Conservation (phyloP, 805 yeast species). For the Yamadazyma laniorum region DNA sequence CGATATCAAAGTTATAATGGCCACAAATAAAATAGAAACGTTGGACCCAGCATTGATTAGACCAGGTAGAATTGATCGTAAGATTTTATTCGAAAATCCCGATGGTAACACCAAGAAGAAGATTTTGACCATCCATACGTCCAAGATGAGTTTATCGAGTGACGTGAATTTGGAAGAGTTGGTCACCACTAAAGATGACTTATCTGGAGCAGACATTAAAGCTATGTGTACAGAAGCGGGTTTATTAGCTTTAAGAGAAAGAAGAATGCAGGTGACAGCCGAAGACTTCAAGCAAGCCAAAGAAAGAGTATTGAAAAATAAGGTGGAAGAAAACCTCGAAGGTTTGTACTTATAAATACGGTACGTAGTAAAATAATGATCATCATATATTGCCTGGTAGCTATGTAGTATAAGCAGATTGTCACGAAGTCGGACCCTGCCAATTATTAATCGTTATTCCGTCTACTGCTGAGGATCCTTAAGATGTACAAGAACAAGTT, state of each 20-base stretch:
- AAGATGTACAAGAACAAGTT: slow-evolving; percentile 77
- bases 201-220: slow-evolving; percentile 96
- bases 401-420: background rate
- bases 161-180: slow-evolving; percentile 89
- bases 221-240: slow-evolving; percentile 99
- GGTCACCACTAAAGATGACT: slow-evolving; percentile 86
- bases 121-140: slow-evolving; percentile 87
- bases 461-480: slow-evolving; percentile 30
- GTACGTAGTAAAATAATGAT: slow-evolving; percentile 1
- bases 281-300: slow-evolving; percentile 91
- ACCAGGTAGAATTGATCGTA: slow-evolving; percentile 97
- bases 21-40: slow-evolving; percentile 91
- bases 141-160: slow-evolving; percentile 84
- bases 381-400: too few relatives aligned
- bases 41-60: slow-evolving; percentile 94
- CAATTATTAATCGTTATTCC: slow-evolving; percentile 3
- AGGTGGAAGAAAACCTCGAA: slow-evolving; percentile 93
- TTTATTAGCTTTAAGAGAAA: slow-evolving; percentile 87
- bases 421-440: too few relatives aligned
- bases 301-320: slow-evolving; percentile 93
- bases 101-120: slow-evolving; percentile 90
- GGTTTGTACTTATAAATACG: slow-evolving; percentile 64
- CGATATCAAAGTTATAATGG: slow-evolving; percentile 97
- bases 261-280: slow-evolving; percentile 96
- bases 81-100: slow-evolving; percentile 93